A percentile compares a stretch with the other conserved stretches of the same genome.
Evolutionary conservation across 108 stramenopile species (phyloP).

Genomic region (Pseudonitzschia multiseries): DNA sequence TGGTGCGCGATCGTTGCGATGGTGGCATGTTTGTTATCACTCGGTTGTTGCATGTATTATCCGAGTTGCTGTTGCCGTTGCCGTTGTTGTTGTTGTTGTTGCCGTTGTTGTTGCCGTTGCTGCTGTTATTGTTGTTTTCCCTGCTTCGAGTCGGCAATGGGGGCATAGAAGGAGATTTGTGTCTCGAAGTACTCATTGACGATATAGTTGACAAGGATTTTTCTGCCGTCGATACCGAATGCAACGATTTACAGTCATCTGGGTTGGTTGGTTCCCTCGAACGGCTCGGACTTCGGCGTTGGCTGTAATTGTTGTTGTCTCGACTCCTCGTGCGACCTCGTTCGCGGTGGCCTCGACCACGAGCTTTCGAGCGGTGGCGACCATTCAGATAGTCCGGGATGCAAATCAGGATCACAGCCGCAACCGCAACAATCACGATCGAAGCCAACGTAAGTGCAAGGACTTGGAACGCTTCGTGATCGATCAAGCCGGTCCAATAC

Average conservation of each 20-base stretch:
- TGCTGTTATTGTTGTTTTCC: background rate
- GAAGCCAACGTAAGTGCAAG: slow-evolving; percentile 2
- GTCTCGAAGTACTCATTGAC: background rate
- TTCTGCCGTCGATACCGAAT: background rate
- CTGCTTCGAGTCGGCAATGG: background rate
- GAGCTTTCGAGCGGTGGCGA: background rate
- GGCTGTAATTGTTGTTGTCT: background rate
- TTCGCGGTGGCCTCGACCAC: background rate
- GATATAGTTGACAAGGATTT: background rate
- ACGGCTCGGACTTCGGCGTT: background rate
- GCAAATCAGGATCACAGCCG: background rate
- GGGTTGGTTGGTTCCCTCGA: slow-evolving; percentile 1
- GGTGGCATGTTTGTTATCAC: background rate
- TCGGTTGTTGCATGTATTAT: background rate
- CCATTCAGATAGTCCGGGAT: background rate
- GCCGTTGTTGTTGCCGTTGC: background rate
- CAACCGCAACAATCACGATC: background rate
- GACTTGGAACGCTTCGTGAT: background rate
- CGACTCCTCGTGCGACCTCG: background rate
- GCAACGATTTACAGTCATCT: background rate
- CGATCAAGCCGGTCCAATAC: background rate
- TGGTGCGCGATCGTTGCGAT: background rate
- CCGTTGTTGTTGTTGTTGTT: background rate
- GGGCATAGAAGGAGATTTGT: background rate
- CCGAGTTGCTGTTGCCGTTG: background rate